Evolutionary conservation across 108 stramenopile species (phyloP).

Genomic region (Nitzschia putrida): DNA sequence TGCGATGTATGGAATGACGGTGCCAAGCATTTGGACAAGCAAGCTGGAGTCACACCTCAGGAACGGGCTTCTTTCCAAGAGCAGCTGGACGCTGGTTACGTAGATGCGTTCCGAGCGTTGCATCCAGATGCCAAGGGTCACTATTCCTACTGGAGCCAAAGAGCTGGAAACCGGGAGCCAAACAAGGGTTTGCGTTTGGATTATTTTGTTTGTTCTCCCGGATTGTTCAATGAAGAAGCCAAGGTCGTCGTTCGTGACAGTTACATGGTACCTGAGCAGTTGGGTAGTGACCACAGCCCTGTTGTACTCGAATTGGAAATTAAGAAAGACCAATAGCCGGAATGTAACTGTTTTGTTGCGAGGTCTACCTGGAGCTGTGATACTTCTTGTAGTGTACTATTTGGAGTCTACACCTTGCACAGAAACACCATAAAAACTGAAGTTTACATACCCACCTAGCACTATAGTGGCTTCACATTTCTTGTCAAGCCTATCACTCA

Average conservation of each 20-base stretch:
- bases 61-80: constrained; percentile 83
- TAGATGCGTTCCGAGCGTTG: constrained; percentile 86
- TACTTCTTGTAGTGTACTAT: no score
- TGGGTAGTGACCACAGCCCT: constrained; percentile 87
- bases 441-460: no score
- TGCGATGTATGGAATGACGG: constrained; percentile 91
- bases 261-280: constrained; percentile 72
- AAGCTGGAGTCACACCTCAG: constrained; percentile 85
- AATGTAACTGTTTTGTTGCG: not conserved
- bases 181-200: constrained; percentile 92
- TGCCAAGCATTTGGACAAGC: constrained; percentile 88
- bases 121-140: constrained; percentile 84
- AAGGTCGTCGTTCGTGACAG: constrained; percentile 74
- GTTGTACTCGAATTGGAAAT: constrained; percentile 79
- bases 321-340: constrained; percentile 18
- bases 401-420: no score
- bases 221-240: constrained; percentile 56
- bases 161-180: constrained; percentile 85
- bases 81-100: constrained; percentile 74
- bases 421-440: no score
- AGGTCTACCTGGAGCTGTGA: no score
- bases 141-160: constrained; percentile 88
- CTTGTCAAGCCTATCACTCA: no score
- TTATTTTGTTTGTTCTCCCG: constrained; percentile 83
- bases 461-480: no score